These are phyloP conservation scores for Tothia fuscella DNA, from an alignment of 2,329 filamentous ascomycete species.

Conservation along the genomic window DNA sequence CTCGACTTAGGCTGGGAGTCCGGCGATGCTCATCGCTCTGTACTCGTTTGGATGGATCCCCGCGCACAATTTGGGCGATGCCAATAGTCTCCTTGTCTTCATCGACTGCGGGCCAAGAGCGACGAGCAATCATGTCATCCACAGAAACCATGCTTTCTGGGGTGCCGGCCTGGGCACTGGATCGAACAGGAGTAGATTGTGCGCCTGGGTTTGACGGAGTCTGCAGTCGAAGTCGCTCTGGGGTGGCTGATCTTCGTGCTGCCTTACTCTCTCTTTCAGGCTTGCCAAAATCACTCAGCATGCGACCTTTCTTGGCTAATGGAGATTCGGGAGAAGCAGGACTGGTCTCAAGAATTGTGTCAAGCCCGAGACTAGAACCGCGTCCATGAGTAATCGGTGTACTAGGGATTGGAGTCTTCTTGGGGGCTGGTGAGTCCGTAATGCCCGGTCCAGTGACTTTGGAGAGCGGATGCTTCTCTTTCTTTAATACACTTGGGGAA, in stretches of 20 bases:
- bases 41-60: conserved; percentile 23
- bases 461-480: neutral
- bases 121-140: conserved; percentile 25
- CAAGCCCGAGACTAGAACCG: conserved; percentile 28
- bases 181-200: too few species aligned
- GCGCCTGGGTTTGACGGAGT: conserved; percentile 2
- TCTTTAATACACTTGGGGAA: too few species aligned
- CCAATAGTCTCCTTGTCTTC: conserved; percentile 34
- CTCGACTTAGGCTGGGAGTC: conserved; percentile 21
- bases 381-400: conserved; percentile 16
- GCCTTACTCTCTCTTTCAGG: neutral
- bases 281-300: conserved; percentile 11
- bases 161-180: conserved; percentile 14
- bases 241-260: conserved; percentile 20
- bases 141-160: conserved; percentile 14
- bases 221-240: conserved; percentile 13
- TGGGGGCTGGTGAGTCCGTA: neutral
- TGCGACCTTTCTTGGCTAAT: conserved; percentile 29
- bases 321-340: conserved; percentile 27
- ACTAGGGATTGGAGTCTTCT: conserved; percentile 16
- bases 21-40: conserved; percentile 22
- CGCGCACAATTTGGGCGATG: conserved; percentile 29
- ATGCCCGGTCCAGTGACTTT: neutral
- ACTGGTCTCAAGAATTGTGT: conserved; percentile 40
- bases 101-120: conserved; percentile 30